Evolutionary conservation across 176 grass and related monocot species (phyloP).

Genomic region (Tuctoria greenei): DNA sequence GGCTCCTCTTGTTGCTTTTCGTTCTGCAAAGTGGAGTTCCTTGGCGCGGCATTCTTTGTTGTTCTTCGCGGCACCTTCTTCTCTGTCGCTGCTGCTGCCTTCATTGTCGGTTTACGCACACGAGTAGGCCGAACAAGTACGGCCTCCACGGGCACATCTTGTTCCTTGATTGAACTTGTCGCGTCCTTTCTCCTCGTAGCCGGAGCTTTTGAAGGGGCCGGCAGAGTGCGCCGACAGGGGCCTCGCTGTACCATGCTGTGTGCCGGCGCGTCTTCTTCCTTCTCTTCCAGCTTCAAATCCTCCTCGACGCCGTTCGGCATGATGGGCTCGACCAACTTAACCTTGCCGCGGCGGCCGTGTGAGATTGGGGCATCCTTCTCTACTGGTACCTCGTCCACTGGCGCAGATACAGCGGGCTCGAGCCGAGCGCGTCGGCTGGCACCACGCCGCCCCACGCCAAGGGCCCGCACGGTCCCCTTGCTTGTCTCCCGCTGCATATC

Average conservation of each 20-base stretch:
- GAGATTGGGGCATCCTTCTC: constrained; percentile 24
- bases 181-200: constrained; percentile 12
- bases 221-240: not conserved
- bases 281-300: not conserved
- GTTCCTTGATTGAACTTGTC: not conserved
- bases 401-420: not conserved
- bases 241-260: not conserved
- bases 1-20: constrained; percentile 21
- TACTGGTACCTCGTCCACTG: not conserved
- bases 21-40: not conserved
- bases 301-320: not conserved
- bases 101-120: constrained; percentile 5
- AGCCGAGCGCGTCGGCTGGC: not conserved
- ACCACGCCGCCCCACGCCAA: not conserved
- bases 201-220: not conserved
- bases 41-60: not conserved
- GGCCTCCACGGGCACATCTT: not conserved
- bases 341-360: not conserved
- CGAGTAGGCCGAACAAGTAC: constrained; percentile 20
- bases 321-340: not conserved
- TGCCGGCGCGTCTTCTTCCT: not conserved
- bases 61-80: constrained; percentile 19
- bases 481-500: not conserved
- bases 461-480: not conserved
- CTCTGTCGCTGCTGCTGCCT: not conserved